Evolutionary conservation across 208 protist genomes (phyloP).

Genomic region (Kentomonas sorsogonicus): DNA sequence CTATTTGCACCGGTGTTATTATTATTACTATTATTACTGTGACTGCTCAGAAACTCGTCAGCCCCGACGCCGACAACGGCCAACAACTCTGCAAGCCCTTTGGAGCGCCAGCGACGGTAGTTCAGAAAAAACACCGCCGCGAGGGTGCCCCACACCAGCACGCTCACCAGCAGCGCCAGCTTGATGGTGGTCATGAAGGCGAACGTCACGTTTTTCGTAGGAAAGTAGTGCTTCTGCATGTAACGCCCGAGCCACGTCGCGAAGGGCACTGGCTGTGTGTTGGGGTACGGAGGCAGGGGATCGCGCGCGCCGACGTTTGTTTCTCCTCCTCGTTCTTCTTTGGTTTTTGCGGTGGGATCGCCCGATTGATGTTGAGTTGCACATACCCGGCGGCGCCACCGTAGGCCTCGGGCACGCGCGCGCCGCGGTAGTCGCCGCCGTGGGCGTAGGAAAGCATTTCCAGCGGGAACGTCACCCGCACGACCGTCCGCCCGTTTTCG

Average conservation of each 20-base stretch:
- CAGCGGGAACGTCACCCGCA: slow-evolving; percentile 49
- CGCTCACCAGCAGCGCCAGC: background rate
- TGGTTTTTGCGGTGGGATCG: background rate
- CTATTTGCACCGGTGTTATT: too few species aligned
- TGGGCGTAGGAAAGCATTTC: slow-evolving; percentile 40
- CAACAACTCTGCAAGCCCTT: too few species aligned
- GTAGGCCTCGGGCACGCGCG: slow-evolving; percentile 13
- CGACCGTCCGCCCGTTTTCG: slow-evolving; percentile 26
- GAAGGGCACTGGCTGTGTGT: too few species aligned
- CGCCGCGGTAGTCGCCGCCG: slow-evolving; percentile 25
- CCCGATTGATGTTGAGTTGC: background rate
- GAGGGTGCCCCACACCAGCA: too few species aligned
- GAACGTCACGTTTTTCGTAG: background rate
- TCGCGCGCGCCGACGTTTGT: background rate
- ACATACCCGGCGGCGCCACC: background rate
- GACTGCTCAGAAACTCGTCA: too few species aligned
- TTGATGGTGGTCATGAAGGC: slow-evolving; percentile 6
- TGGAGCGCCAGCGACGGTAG: too few species aligned
- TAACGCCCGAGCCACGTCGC: background rate
- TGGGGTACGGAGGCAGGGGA: too few species aligned
- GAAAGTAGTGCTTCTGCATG: background rate
- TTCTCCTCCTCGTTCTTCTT: background rate
- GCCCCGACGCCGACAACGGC: too few species aligned
- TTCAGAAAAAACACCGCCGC: too few species aligned
- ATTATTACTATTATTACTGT: too few species aligned